These are phyloP conservation scores for Iris macrosiphon DNA, from an alignment of 106 monocot genomes.

Conservation along the genomic window DNA sequence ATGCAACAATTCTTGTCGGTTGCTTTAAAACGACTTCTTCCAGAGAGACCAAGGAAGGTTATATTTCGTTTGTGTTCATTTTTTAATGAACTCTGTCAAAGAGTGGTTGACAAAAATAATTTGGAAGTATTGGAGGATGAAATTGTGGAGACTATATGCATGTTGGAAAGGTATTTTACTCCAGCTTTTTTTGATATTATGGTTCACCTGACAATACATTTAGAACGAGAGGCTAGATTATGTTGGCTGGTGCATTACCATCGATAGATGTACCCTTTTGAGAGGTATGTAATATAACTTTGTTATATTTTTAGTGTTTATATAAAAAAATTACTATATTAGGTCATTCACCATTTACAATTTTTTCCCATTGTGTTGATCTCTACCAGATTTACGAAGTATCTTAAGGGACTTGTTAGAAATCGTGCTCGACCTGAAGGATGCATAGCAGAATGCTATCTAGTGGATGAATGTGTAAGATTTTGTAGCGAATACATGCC, in stretches of 20 bases:
- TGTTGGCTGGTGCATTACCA: neutral
- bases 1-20: too few species aligned
- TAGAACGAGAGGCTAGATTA: neutral
- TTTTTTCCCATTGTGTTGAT: too few species aligned
- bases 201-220: neutral
- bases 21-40: neutral
- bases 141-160: neutral
- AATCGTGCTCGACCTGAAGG: neutral
- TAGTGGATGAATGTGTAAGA: neutral
- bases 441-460: neutral
- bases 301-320: too few species aligned
- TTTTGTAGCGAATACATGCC: neutral
- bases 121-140: neutral
- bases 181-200: slow-evolving; percentile 8
- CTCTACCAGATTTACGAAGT: too few species aligned
- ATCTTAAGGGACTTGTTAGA: too few species aligned
- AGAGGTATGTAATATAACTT: too few species aligned
- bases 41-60: neutral
- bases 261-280: too few species aligned
- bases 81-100: too few species aligned
- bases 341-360: too few species aligned
- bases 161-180: neutral
- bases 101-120: neutral
- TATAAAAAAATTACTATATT: too few species aligned
- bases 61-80: neutral